phyloP scores from a whole-genome alignment of 768 basidiomycete genomes.

The Lentinula sp. region DNA sequence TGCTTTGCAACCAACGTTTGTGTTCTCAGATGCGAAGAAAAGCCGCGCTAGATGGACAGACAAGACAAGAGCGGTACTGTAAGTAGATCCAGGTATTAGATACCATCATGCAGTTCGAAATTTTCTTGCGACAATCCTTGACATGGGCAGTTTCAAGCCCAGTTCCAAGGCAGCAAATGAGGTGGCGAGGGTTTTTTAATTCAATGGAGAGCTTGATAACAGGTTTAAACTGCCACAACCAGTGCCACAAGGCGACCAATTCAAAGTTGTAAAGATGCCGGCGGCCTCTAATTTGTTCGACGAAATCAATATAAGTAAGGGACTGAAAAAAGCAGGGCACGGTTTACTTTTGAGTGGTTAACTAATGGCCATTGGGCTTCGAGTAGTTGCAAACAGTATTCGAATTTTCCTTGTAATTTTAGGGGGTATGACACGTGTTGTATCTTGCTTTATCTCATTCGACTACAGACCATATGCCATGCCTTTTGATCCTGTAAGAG shows the following conservation, averaged over 20 bases:
- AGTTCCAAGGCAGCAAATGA: no score
- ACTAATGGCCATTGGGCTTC: not conserved
- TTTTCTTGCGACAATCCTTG: no score
- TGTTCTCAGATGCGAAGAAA: no score
- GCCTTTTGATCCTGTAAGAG: conserved; percentile 86
- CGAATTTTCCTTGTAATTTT: not conserved
- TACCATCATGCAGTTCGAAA: no score
- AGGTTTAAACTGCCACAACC: no score
- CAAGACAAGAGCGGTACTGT: no score
- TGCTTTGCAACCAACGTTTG: not conserved
- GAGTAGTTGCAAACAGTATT: not conserved
- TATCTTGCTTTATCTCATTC: not conserved
- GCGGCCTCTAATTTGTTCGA: not conserved
- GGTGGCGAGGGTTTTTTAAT: no score
- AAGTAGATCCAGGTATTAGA: no score
- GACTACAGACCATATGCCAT: conserved; percentile 21
- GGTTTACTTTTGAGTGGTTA: not conserved
- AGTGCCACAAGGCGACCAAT: not conserved
- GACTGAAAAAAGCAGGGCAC: not conserved
- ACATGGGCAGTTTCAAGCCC: no score
- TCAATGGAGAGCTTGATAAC: no score
- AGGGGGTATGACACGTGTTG: not conserved
- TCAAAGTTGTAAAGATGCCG: not conserved
- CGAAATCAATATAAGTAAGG: not conserved
- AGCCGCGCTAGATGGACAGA: no score